Evolutionary conservation across 78 protist genomes (phyloP).

Genomic region (Blattamonas nauphoetae): DNA sequence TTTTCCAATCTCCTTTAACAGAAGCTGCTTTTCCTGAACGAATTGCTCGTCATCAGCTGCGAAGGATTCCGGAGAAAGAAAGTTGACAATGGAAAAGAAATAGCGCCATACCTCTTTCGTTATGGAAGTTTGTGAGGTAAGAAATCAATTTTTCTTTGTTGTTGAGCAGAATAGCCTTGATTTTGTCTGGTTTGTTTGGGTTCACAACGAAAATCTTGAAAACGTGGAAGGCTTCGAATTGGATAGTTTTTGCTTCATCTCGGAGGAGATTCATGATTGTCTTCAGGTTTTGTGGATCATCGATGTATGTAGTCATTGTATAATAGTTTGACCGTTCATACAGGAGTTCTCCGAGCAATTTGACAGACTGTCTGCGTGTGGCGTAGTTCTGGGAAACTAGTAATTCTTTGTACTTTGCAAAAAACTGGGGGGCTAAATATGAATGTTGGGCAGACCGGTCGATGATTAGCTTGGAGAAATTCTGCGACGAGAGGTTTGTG

Average conservation of each 20-base stretch:
- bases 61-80: background rate
- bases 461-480: conserved; percentile 54
- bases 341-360: conserved; percentile 82
- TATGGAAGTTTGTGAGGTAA: conserved; percentile 72
- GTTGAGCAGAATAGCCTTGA: conserved; percentile 63
- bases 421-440: conserved; percentile 22
- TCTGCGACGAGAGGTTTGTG: conserved; percentile 64
- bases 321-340: conserved; percentile 80
- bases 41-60: conserved; percentile 78
- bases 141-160: conserved; percentile 66
- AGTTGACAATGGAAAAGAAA: background rate
- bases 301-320: conserved; percentile 75
- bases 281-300: conserved; percentile 60
- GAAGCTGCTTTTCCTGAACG: conserved; percentile 73
- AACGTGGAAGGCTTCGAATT: conserved; percentile 92
- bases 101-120: conserved; percentile 44
- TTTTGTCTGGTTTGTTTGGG: conserved; percentile 73
- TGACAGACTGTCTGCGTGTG: conserved; percentile 76
- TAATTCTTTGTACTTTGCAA: conserved; percentile 44
- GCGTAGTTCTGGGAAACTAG: conserved; percentile 67
- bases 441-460: conserved; percentile 19
- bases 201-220: conserved; percentile 95
- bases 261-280: conserved; percentile 79
- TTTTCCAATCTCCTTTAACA: conserved; percentile 56
- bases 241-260: conserved; percentile 64